Base-by-base conservation (phyloP, 192 early-diverging fungal species). In the Diversispora eburnea region DNA sequence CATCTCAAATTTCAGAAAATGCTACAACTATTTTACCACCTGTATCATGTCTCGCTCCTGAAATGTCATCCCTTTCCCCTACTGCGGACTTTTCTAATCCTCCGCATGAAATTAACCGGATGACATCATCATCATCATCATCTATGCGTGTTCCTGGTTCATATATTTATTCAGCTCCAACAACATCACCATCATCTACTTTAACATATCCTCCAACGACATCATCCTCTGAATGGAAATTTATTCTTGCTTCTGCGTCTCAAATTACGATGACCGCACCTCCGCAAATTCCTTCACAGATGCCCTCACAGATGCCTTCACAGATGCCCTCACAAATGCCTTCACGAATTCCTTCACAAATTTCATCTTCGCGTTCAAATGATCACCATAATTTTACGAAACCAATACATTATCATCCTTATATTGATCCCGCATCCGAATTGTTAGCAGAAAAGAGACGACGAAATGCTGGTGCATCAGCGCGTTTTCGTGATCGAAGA, bases 381-480 rank as follows among this genome's bases (percentile, higher is more conserved):
- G 25, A 41, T 15, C 22, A 25, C 39, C 22, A 43, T 46, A 43
- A 15, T 56, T 41, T 62, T 52, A 20, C 62, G 8, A 22, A 42
- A 65, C 67, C 75, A 52, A 49, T 62, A 25, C 77, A 68, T 71
- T 57, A 70, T 41, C 67, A 45, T 8, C 55, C 67, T 57, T 46
- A 63, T 2, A 22, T 73, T n/a, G 77, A 57, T 73, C 75, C 70
- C 6, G 67, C 87, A 0, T 81, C 80, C 3, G 77, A 84, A 46
- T 80, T 89, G 13, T 73, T 89, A 20, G 84, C 84, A 20, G 88
- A 89, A 72, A 84, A 88, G 60, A 74, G 88, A 69, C 80, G 83
- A 57, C 77, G 88, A 56, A 89, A 89, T 55, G 88, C 88, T 22
- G 86, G 80, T 59, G 88, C 88, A 0, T 88, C 87, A 8, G 87